Evolutionary conservation across 202 grass and related monocot genomes (phyloP), one percentile per base, ranked within the genome.

Genomic region (Saccharum hybrid): DNA sequence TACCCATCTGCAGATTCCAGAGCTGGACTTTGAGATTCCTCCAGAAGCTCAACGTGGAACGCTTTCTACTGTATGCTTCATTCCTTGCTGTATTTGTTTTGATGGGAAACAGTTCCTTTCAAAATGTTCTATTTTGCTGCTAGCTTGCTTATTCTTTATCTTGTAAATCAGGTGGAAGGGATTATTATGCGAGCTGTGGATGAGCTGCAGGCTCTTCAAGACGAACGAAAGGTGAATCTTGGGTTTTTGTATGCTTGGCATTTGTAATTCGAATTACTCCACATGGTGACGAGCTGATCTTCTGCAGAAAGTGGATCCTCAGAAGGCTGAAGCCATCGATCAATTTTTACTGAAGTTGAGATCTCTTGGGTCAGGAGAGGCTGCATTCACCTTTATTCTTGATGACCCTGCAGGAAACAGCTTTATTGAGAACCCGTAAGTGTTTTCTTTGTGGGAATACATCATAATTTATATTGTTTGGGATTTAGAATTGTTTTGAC

Each of bases 391-490:
- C 57, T 90, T 98, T 74, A 84, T 93, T 75, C 92, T 98, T 76
- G 96, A 98, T 73, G 96, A 98, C 86, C 89, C 96, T 83, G 56
- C 96, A 71, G 89, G 96, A 84, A 98, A 98, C 79, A 98, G 93
- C 87, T 98, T 90, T 28, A 87, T 98, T 81, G 96, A 95, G 75
- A 95, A 98, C 38, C 91, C 83, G 92, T 98, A 90, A 91, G 96
- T 83, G 40, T 75, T 48, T 64, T 65, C 2, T 34, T 72, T 19
- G 10, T 18, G 15, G 54, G 19, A 65, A 16, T 67, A 59, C 40
- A 39, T 82, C 8, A 0, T 7, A 77, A 48, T 72, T 85, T 11
- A 40, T 56, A 68, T 80, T 79, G 13, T 78, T 73, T 62, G 21
- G 74, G 2, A 80, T 69, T 54, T 68, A 68, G 34, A 80, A 68